phyloP scores from a whole-genome alignment of 441 rosid genomes.

The Gossypium laxum region DNA sequence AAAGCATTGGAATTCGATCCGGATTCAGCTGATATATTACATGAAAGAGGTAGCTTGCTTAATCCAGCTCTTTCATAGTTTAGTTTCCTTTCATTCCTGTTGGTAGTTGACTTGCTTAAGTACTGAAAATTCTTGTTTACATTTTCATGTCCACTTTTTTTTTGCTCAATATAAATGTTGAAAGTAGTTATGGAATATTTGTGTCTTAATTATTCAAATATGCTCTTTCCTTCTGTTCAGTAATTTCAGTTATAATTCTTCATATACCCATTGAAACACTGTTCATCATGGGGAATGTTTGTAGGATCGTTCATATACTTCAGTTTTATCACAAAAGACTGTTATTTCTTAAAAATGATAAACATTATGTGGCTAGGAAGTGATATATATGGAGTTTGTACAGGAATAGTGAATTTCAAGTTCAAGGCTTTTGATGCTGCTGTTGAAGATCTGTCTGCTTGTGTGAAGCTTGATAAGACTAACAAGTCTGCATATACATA shows the following conservation, averaged over 20 bases:
- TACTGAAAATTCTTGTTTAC: background rate
- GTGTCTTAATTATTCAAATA: background rate
- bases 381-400: slow-evolving; percentile 13
- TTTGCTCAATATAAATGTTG: background rate
- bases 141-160: background rate
- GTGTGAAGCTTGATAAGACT: slow-evolving; percentile 72
- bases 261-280: background rate
- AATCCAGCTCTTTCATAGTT: slow-evolving; percentile 10
- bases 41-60: slow-evolving; percentile 71
- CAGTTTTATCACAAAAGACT: background rate
- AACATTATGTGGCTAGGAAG: background rate
- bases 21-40: slow-evolving; percentile 75
- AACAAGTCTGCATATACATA: slow-evolving; percentile 90
- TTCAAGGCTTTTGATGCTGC: slow-evolving; percentile 86
- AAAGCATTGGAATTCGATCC: slow-evolving; percentile 88
- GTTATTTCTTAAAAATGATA: background rate
- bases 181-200: background rate
- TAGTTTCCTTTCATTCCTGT: background rate
- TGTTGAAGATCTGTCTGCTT: slow-evolving; percentile 68
- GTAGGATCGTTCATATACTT: background rate
- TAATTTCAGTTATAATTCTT: background rate
- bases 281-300: background rate
- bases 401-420: slow-evolving; percentile 91
- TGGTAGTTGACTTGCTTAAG: background rate
- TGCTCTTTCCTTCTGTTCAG: background rate